Evolutionary conservation across 2,329 filamentous ascomycete species (phyloP).

Genomic region (Furcasterigmium sp.): DNA sequence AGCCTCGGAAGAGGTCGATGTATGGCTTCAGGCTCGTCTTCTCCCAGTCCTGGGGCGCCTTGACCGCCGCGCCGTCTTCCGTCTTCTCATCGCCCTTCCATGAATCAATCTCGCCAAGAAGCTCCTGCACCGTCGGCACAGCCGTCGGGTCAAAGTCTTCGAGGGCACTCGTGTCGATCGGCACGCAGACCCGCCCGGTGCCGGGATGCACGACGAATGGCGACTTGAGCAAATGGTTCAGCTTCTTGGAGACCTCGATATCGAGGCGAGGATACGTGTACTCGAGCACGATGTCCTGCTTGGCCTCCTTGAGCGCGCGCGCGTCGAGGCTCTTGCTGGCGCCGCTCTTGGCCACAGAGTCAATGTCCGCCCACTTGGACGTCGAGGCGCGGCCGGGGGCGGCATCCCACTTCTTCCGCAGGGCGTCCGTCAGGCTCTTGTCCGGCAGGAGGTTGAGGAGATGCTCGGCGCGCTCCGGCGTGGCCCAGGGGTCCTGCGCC

Average conservation of each 20-base stretch:
- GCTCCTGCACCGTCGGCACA: slow-evolving; percentile 82
- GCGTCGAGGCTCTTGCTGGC: slow-evolving; percentile 67
- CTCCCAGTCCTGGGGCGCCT: slow-evolving; percentile 75
- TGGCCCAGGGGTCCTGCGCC: slow-evolving; percentile 81
- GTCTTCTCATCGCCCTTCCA: slow-evolving; percentile 54
- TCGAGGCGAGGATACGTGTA: slow-evolving; percentile 97
- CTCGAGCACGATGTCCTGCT: slow-evolving; percentile 93
- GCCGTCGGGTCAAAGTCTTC: slow-evolving; percentile 81
- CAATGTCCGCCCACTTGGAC: slow-evolving; percentile 92
- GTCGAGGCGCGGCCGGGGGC: slow-evolving; percentile 70
- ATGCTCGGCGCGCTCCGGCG: slow-evolving; percentile 64
- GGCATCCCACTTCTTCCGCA: slow-evolving; percentile 88
- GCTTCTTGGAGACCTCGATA: slow-evolving; percentile 94
- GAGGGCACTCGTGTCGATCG: slow-evolving; percentile 70
- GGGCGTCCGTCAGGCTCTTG: slow-evolving; percentile 65
- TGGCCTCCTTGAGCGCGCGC: slow-evolving; percentile 74
- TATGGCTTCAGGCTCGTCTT: slow-evolving; percentile 95
- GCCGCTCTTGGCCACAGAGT: slow-evolving; percentile 73
- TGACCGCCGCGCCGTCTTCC: slow-evolving; percentile 34
- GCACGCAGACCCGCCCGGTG: slow-evolving; percentile 91
- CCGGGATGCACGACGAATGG: slow-evolving; percentile 96
- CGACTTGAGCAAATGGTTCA: slow-evolving; percentile 95
- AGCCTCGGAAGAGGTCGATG: slow-evolving; percentile 80
- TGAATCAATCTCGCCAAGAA: slow-evolving; percentile 80
- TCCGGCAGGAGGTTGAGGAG: slow-evolving; percentile 85